Evolutionary conservation across 371 early-diverging fungal genomes (phyloP).

Genomic region (Mucor irregularis): DNA sequence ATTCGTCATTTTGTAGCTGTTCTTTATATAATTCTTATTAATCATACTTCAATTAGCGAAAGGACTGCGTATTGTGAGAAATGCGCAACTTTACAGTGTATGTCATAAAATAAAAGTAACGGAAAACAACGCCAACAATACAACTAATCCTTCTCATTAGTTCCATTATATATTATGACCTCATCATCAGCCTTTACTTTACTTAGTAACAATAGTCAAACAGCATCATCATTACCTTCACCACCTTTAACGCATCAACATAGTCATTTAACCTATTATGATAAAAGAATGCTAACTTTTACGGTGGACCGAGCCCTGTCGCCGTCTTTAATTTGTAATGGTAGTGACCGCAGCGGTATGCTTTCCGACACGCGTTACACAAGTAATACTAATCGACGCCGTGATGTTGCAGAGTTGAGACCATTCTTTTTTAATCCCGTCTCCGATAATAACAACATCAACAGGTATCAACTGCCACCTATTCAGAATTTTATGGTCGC

Average conservation of each 20-base stretch:
- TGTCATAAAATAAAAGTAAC: neutral
- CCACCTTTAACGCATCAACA: conserved; percentile 14
- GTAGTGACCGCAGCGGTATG: conserved; percentile 7
- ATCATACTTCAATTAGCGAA: too few relatives aligned
- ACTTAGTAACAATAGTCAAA: conserved; percentile 4
- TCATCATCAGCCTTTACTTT: conserved; percentile 4
- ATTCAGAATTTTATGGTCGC: conserved; percentile 28
- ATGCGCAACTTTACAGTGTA: neutral
- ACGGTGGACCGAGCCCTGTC: conserved; percentile 15
- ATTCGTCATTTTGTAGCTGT: too few relatives aligned
- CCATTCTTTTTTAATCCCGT: conserved; percentile 18
- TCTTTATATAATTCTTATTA: too few relatives aligned
- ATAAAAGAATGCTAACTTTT: conserved; percentile 6
- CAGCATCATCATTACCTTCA: conserved; percentile 16
- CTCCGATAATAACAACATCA: conserved; percentile 3
- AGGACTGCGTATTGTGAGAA: too few relatives aligned
- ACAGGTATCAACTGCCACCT: conserved; percentile 29
- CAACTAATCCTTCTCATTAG: neutral
- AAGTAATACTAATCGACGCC: conserved; percentile 1
- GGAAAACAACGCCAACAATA: neutral
- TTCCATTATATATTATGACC: conserved; percentile 3
- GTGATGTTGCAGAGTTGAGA: conserved; percentile 16
- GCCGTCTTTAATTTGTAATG: neutral
- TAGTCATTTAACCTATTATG: conserved; percentile 9
- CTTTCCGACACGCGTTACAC: conserved; percentile 22